Evolutionary conservation across 768 basidiomycete species (phyloP), one percentile per base, ranked within the genome.

Genomic region (Panellus pusillus): DNA sequence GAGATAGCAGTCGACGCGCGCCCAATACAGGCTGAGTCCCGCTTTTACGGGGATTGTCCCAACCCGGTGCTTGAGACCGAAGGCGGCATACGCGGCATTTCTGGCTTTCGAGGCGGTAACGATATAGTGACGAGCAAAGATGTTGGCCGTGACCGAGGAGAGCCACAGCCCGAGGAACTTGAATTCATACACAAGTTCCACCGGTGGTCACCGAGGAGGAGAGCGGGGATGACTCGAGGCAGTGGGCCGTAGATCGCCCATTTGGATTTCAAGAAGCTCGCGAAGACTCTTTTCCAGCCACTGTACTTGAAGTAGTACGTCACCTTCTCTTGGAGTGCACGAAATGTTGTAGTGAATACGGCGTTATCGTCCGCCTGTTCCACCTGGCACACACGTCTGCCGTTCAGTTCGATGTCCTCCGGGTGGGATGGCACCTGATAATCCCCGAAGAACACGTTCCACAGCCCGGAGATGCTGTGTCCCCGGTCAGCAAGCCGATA

Each of bases 21-120:
- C 40, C 14, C 2, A 5, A 18, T 42, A 42, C 40, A 42, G 19
- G 14, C 4, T 20, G 24, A 49, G 48, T 2, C 48, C 48, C 7
- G 40, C 48, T 15, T 14, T 5, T 1, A 43, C 40, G 1, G 49
- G 40, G 12, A 50, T 13, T n/a, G 47, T 28, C 6, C 49, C 49
- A 9, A 46, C 24, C 24, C 24, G 31, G 17, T 43, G 39, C 9
- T 14, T 32, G 13, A 15, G 7, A 3, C 6, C 49, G 20, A 42
- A 43, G n/a, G 31, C 38, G 18, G 41, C 41, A 17, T 43, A 42
- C 7, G 40, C 41, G 15, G n/a, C 27, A 2, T 18, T 39, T 24
- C 47, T 49, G 6, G 47, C 47, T 40, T 49, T 49, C 1, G 49
- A 50, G 36, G 49, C 49, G 13, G 20, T 43, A 28, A 36, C 31